phyloP scores from a whole-genome alignment of 2,329 filamentous ascomycete species.

The Fusarium austroafricanum region DNA sequence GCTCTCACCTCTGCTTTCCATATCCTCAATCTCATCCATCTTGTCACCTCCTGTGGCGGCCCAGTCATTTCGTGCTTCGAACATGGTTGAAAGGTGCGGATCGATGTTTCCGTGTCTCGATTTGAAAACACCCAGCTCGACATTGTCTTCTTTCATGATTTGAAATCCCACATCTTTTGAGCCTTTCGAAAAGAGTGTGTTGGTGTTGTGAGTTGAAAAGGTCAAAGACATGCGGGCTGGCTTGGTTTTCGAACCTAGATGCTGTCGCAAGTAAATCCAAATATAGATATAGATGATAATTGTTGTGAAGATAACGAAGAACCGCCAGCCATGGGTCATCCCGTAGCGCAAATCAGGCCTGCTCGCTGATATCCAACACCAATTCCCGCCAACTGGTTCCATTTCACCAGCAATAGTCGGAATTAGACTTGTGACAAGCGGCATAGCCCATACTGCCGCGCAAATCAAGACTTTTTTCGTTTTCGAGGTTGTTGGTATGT shows the following conservation, averaged over 20 bases:
- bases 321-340: conserved; percentile 59
- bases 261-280: conserved; percentile 40
- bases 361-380: conserved; percentile 59
- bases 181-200: conserved; percentile 8
- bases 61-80: neutral
- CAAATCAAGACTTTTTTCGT: conserved; percentile 29
- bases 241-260: conserved; percentile 7
- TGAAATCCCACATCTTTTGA: conserved; percentile 19
- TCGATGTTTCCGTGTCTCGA: neutral
- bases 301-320: conserved; percentile 55
- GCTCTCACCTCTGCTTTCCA: conserved; percentile 15
- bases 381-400: conserved; percentile 56
- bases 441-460: conserved; percentile 33
- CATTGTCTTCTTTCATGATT: conserved; percentile 25
- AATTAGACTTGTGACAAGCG: conserved; percentile 35
- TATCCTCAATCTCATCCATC: conserved; percentile 12
- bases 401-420: conserved; percentile 37
- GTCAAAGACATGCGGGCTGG: neutral
- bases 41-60: neutral
- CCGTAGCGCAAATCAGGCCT: conserved; percentile 56
- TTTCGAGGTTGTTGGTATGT: conserved; percentile 32
- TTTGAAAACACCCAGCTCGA: conserved; percentile 22
- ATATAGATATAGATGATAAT: conserved; percentile 57
- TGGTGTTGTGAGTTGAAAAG: conserved; percentile 9
- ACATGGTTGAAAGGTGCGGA: conserved; percentile 3